Evolutionary conservation across 2,329 filamentous ascomycete genomes (phyloP).

Genomic region (Thermoascus crustaceus): DNA sequence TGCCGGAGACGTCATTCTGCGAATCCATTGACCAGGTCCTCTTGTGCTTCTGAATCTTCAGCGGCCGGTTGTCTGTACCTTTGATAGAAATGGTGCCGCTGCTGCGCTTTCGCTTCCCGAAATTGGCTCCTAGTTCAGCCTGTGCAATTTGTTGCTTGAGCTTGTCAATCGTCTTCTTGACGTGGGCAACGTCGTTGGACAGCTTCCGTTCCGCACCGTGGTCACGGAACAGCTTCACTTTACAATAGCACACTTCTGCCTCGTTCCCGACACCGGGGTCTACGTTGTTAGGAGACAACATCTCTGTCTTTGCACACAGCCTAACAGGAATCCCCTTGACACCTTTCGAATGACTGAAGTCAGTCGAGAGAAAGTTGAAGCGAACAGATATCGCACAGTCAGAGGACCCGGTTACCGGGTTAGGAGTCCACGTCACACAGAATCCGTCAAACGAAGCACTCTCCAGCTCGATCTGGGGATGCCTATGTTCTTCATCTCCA

Average conservation of each 20-base stretch:
- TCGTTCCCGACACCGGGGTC: slow-evolving; percentile 22
- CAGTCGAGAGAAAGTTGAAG: slow-evolving; percentile 97
- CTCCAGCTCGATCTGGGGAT: slow-evolving; percentile 59
- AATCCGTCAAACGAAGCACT: slow-evolving; percentile 87
- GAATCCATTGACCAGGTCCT: slow-evolving; percentile 94
- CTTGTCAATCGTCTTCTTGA: slow-evolving; percentile 95
- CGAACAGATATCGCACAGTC: slow-evolving; percentile 85
- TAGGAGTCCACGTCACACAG: slow-evolving; percentile 79
- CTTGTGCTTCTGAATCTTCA: slow-evolving; percentile 86
- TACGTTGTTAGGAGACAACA: slow-evolving; percentile 48
- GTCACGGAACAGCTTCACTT: slow-evolving; percentile 93
- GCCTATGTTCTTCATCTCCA: slow-evolving; percentile 49
- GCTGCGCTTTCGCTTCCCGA: slow-evolving; percentile 54
- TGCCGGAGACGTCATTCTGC: slow-evolving; percentile 37
- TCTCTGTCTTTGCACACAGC: slow-evolving; percentile 81
- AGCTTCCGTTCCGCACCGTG: slow-evolving; percentile 93
- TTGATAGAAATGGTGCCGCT: slow-evolving; percentile 42
- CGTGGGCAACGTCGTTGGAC: slow-evolving; percentile 86
- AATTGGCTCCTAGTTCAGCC: slow-evolving; percentile 51
- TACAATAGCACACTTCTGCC: slow-evolving; percentile 86
- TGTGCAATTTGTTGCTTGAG: slow-evolving; percentile 88
- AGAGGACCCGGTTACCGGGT: slow-evolving; percentile 51
- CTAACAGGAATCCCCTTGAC: slow-evolving; percentile 95
- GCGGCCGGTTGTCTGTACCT: slow-evolving; percentile 51
- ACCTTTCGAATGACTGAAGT: slow-evolving; percentile 97